phyloP scores from a whole-genome alignment of 2,329 filamentous ascomycete genomes.

The Cercospora janseana region DNA sequence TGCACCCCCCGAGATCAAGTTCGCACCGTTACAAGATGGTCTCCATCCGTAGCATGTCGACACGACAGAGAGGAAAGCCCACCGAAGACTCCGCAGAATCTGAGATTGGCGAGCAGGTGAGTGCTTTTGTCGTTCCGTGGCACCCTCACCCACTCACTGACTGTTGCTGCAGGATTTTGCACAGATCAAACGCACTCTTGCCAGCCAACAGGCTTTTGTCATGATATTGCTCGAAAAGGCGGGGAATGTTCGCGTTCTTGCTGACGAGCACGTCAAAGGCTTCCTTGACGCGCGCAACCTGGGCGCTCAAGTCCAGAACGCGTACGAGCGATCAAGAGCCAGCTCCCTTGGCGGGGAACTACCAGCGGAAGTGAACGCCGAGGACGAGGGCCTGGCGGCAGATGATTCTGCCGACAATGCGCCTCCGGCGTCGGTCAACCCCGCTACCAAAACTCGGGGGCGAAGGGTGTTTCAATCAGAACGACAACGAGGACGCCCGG shows the following conservation, averaged over 20 bases:
- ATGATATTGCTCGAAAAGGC: conserved; percentile 19
- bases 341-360: neutral
- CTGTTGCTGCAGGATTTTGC: conserved; percentile 3
- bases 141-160: neutral
- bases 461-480: conserved; percentile 6
- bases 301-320: conserved; percentile 5
- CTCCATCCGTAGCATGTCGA: neutral
- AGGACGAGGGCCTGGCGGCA: neutral
- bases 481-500: conserved; percentile 18
- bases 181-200: conserved; percentile 5
- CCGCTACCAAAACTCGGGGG: neutral
- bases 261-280: conserved; percentile 14
- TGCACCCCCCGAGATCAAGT: no score
- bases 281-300: conserved; percentile 14
- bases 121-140: neutral
- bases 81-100: neutral
- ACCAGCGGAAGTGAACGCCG: conserved; percentile 1
- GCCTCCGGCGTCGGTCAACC: neutral
- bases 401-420: neutral
- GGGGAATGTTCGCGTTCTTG: conserved; percentile 17
- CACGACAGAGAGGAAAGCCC: neutral
- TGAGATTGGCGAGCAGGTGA: neutral
- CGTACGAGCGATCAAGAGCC: conserved; percentile 8
- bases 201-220: conserved; percentile 13
- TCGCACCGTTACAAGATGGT: neutral